phyloP scores from a whole-genome alignment of 345 rosid species.

The Melastoma malabathricum region DNA sequence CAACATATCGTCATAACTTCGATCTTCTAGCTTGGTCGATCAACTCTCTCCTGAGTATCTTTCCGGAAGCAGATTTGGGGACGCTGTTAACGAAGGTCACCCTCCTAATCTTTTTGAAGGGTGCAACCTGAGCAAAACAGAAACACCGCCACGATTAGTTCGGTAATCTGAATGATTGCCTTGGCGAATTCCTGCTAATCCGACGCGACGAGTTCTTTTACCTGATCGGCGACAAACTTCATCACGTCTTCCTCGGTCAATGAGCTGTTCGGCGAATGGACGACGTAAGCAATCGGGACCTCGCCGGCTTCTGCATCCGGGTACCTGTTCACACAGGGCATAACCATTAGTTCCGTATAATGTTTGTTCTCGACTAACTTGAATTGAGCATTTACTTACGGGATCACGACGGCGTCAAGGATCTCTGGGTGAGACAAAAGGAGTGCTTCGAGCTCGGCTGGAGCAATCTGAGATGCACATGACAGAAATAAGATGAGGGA shows the following conservation, averaged over 20 bases:
- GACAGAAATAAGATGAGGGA: not conserved
- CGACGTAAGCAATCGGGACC: constrained; percentile 83
- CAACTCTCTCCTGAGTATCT: constrained; percentile 76
- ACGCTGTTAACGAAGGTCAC: constrained; percentile 52
- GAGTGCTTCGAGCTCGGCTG: constrained; percentile 73
- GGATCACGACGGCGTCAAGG: constrained; percentile 81
- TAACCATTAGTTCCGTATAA: too few relatives aligned
- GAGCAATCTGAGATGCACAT: constrained; percentile 50
- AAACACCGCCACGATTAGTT: too few relatives aligned
- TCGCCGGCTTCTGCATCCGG: constrained; percentile 96
- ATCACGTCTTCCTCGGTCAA: constrained; percentile 50
- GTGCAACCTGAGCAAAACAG: constrained; percentile 48
- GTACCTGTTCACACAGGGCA: constrained; percentile 22
- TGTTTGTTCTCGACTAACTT: too few relatives aligned
- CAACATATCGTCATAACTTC: constrained; percentile 26
- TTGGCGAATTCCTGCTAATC: not conserved
- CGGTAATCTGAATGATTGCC: too few relatives aligned
- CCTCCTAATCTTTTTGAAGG: constrained; percentile 56
- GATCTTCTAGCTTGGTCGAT: constrained; percentile 39
- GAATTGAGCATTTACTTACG: constrained; percentile 18
- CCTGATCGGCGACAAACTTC: constrained; percentile 73
- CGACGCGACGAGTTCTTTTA: constrained; percentile 5
- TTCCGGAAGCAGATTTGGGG: constrained; percentile 83
- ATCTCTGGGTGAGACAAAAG: constrained; percentile 62
- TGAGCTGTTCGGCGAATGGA: constrained; percentile 50